These are phyloP conservation scores for Juglanconis oblonga DNA, from an alignment of 2,329 filamentous ascomycete species.

Conservation along the genomic window DNA sequence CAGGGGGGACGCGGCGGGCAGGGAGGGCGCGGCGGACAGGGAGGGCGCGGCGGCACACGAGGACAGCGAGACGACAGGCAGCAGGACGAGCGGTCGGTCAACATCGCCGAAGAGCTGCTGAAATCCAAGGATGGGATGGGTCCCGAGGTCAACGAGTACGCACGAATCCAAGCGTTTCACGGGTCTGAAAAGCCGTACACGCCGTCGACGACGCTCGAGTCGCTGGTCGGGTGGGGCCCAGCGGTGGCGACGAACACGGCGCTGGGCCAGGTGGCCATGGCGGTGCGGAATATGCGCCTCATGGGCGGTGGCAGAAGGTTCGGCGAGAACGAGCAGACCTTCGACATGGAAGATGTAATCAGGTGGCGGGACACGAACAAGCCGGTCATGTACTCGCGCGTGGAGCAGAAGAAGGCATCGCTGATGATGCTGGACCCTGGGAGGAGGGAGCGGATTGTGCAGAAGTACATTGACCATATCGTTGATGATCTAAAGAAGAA, in stretches of 20 bases:
- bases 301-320: slow-evolving; percentile 35
- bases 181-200: slow-evolving; percentile 30
- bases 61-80: slow-evolving; percentile 1
- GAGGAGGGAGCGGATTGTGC: slow-evolving; percentile 10
- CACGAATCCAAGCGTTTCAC: slow-evolving; percentile 22
- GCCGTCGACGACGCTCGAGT: slow-evolving; percentile 31
- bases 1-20: background rate
- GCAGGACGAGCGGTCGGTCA: slow-evolving; percentile 1
- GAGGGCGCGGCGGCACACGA: background rate
- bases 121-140: slow-evolving; percentile 9
- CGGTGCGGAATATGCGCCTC: slow-evolving; percentile 36
- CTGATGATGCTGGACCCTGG: slow-evolving; percentile 21
- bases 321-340: slow-evolving; percentile 23
- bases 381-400: slow-evolving; percentile 37
- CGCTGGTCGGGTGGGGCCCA: slow-evolving; percentile 36
- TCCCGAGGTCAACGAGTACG: slow-evolving; percentile 26
- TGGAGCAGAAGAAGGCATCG: slow-evolving; percentile 25
- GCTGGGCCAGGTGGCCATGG: slow-evolving; percentile 31
- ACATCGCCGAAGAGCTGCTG: background rate
- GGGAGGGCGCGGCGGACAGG: background rate
- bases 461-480: slow-evolving; percentile 29
- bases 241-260: slow-evolving; percentile 31
- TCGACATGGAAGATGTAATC: slow-evolving; percentile 24
- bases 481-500: slow-evolving; percentile 24
- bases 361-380: slow-evolving; percentile 23